These are phyloP conservation scores for Raddia distichophylla DNA, from an alignment of 176 grass and related monocot species.

Conservation along the genomic window DNA sequence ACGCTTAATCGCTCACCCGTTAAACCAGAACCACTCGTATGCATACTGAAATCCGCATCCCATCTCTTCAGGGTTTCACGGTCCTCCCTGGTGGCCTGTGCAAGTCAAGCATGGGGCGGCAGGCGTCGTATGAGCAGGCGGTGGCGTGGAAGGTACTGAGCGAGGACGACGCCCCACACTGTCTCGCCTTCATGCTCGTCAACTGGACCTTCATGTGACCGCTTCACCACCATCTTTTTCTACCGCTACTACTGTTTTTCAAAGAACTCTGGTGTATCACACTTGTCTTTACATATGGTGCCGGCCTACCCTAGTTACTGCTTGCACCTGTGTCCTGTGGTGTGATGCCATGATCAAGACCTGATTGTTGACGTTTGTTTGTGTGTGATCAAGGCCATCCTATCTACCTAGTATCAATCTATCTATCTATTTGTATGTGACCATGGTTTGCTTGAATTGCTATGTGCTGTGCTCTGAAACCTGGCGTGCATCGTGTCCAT, in stretches of 20 bases:
- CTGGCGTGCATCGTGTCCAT: neutral
- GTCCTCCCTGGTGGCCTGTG: slow-evolving; percentile 70
- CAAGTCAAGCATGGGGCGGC: slow-evolving; percentile 86
- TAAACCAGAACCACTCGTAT: neutral
- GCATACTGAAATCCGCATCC: neutral
- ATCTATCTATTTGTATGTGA: neutral
- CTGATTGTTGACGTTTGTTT: neutral
- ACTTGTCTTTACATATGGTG: neutral
- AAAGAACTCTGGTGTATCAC: neutral
- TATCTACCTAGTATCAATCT: neutral
- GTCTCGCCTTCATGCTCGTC: slow-evolving; percentile 89
- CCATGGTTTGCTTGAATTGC: neutral
- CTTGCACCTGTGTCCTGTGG: slow-evolving; percentile 16
- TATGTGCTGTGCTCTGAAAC: neutral
- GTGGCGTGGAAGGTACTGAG: slow-evolving; percentile 86
- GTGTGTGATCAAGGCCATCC: neutral
- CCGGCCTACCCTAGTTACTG: neutral
- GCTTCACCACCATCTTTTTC: neutral
- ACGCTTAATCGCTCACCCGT: no score
- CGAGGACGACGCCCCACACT: slow-evolving; percentile 64
- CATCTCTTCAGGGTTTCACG: slow-evolving; percentile 59
- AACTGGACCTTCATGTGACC: slow-evolving; percentile 90
- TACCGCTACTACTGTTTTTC: neutral
- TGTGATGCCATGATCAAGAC: neutral
- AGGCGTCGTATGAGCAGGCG: slow-evolving; percentile 68